These are phyloP conservation scores for Botrytis pseudocinerea DNA, from an alignment of 2,329 filamentous ascomycete species.

Conservation along the genomic window DNA sequence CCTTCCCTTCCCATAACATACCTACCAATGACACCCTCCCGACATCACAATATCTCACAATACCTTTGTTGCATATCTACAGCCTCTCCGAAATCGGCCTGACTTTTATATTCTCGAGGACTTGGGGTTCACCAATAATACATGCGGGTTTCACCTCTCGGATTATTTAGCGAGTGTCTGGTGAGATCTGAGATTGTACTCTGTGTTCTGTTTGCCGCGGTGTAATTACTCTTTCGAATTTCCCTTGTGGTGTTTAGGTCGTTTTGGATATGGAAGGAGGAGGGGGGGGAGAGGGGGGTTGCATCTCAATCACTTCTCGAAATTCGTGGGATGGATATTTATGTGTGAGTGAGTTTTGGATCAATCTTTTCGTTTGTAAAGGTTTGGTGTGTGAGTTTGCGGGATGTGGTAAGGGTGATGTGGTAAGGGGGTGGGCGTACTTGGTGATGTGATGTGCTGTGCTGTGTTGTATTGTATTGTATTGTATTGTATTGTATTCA, in stretches of 20 bases:
- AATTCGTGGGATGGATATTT: too few species aligned
- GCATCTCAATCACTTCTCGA: too few species aligned
- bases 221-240: neutral
- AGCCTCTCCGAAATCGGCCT: neutral
- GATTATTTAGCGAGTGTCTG: too few species aligned
- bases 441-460: too few species aligned
- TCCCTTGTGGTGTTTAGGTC: neutral
- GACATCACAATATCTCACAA: neutral
- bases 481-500: too few species aligned
- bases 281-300: too few species aligned
- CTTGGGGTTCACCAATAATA: neutral
- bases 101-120: neutral
- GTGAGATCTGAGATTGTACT: neutral
- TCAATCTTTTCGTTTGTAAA: too few species aligned
- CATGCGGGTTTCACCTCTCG: neutral
- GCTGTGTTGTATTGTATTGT: too few species aligned
- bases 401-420: too few species aligned
- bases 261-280: neutral
- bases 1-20: neutral
- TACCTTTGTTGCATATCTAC: neutral
- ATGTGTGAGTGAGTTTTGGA: too few species aligned
- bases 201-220: neutral
- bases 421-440: too few species aligned
- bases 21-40: neutral
- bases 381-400: too few species aligned